Base-by-base conservation (phyloP, 331 rosid genomes). In the Dryas integrifolia region DNA sequence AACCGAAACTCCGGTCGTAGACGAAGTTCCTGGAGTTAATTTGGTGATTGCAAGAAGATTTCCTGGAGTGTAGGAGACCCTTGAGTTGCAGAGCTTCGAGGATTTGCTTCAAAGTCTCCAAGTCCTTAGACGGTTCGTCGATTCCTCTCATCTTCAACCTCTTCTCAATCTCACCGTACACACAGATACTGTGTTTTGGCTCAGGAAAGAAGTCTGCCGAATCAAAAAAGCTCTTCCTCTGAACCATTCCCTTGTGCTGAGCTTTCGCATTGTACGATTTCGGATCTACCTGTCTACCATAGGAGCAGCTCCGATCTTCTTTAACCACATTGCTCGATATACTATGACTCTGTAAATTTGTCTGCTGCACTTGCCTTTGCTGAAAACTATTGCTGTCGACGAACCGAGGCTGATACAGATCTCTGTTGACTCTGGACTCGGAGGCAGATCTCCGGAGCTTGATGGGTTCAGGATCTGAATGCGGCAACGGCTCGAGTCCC, bases 391-490 rank as follows among this genome's bases (percentile, higher is more conserved):
- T 84, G 26, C 85, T 65, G 77, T 91, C 92, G 60, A 80, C 71
- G 72, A 84, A 85, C 4, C 94, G 94, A 13, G 81, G 68, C 72
- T 80, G 92, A 47, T 76, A 80, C 63, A 86, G 89, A 80, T 91
- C 97, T 80, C 88, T 82, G 67, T 84, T 72, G 3, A 83, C 90
- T 69, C 98, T 86, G 24, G 98, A 95, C 74, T 91, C 98, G 4
- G 98, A 95, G 0, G 90, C 87, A 13, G 98, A 95, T 84, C 98
- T 85, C 64, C 94, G 89, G 9, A 95, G 96, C 82, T 85, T 89
- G 8, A 21, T 56, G 57, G 89, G 86, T 68, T 84, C 83, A 0
- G 89, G 79, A 49, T 84, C 88, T 13, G 96, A 84, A 63, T 70
- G 84, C 2, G 83, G 84, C n/a, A 89, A 26, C 4, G 92, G 80